Evolutionary conservation across 192 early-diverging fungal genomes (phyloP), one percentile per base, ranked within the genome.

Genomic region (Helicostylum pulchrum): DNA sequence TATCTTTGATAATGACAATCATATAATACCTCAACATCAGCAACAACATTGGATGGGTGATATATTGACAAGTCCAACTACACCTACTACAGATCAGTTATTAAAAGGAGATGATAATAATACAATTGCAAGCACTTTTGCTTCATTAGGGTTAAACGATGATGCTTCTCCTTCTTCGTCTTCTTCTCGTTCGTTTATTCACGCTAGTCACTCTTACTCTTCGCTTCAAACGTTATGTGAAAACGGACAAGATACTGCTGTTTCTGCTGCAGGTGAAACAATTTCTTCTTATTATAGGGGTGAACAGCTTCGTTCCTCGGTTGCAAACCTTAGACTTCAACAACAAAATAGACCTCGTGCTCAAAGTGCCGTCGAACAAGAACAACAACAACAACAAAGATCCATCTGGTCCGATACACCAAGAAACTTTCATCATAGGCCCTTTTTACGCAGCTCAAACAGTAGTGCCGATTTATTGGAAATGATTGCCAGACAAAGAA

Each of bases 81-180:
- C 65, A 2, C 71, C 71, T n/a, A 72, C 71, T 6, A 64, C 66
- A 2, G 66, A 68, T 11, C 65, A 64, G 20, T 48, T 73, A 21
- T 44, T 68, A 12, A 64, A 60, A 48, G 61, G 43, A n/a, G 72
- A 74, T 32, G 53, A 34, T 8, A 58, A 20, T 30, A 59, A 74
- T 43, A 74, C 59, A 1, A 74, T 74, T 43, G 58, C 67, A 0
- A 68, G 61, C 21, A 74, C 72, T 17, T 55, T 74, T 23, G 72
- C 67, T 12, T 66, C 72, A 10, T 58, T 74, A 12, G 72, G 72
- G 0, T 46, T 74, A 20, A 58, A 74, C 42, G 67, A 69, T 50
- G 46, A 54, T 19, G n/a, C 31, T 45, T 9, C 53, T 14, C 53
- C 30, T 34, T 56, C 54, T 56, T 10, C 54, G 36, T 39, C 36